These are phyloP conservation scores for Fraxinus dipetala DNA, from an alignment of 305 asterid genomes.

Conservation along the genomic window DNA sequence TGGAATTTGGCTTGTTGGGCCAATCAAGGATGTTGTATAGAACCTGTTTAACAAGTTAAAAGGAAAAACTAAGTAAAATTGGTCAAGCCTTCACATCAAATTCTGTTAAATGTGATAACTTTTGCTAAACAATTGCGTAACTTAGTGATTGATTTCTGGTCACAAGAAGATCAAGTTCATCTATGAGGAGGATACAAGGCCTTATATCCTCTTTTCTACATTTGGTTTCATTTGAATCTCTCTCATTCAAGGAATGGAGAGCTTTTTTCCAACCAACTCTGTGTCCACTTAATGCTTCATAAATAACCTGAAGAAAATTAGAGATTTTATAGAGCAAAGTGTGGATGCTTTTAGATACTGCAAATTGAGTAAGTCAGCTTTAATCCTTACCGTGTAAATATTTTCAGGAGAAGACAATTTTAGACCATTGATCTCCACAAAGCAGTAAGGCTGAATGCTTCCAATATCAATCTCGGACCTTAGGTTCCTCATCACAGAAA, in stretches of 20 bases:
- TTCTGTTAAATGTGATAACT: neutral
- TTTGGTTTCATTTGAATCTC: slow-evolving; percentile 63
- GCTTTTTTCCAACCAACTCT: slow-evolving; percentile 97
- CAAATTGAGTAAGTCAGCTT: slow-evolving; percentile 8
- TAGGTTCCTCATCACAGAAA: slow-evolving; percentile 73
- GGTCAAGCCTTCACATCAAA: neutral
- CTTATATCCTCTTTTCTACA: slow-evolving; percentile 44
- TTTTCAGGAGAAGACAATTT: slow-evolving; percentile 90
- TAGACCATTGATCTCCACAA: slow-evolving; percentile 93
- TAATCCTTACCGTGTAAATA: slow-evolving; percentile 69
- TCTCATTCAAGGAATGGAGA: slow-evolving; percentile 70
- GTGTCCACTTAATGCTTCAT: slow-evolving; percentile 85
- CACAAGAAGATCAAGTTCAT: slow-evolving; percentile 88
- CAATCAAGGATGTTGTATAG: slow-evolving; percentile 94
- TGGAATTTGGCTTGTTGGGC: slow-evolving; percentile 91
- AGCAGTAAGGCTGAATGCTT: slow-evolving; percentile 68
- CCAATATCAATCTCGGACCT: slow-evolving; percentile 87
- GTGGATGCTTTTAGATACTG: neutral
- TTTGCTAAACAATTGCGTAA: slow-evolving; percentile 23
- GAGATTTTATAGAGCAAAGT: slow-evolving; percentile 9
- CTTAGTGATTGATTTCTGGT: slow-evolving; percentile 90
- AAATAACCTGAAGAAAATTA: slow-evolving; percentile 69
- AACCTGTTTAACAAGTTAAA: slow-evolving; percentile 44
- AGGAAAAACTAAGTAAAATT: slow-evolving; percentile 17
- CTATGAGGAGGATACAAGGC: slow-evolving; percentile 94